Conservation (phyloP, 108 stramenopile species). For the Parmales sp. region DNA sequence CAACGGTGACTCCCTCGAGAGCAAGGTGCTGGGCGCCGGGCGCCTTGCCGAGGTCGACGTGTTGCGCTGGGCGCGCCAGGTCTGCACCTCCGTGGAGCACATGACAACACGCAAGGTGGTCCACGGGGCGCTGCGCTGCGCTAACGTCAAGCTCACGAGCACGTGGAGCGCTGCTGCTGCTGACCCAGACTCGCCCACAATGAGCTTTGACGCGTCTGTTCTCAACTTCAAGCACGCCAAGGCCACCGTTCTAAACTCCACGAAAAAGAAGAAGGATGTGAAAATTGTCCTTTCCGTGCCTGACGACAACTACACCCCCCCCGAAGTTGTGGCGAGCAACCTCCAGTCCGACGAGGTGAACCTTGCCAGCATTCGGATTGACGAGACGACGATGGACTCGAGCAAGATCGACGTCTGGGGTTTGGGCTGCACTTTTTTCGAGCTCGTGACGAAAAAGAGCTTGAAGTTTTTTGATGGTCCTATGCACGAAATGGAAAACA, state of each 20-base stretch:
- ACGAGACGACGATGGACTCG: not conserved
- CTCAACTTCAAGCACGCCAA: not conserved
- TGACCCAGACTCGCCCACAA: too few species aligned
- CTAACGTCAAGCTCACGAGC: not conserved
- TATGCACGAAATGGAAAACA: not conserved
- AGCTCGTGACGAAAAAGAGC: not conserved
- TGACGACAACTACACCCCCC: slow-evolving; percentile 3
- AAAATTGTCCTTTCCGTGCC: not conserved
- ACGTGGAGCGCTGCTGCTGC: not conserved
- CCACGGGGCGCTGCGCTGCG: not conserved
- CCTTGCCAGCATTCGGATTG: not conserved
- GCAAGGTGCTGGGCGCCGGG: not conserved
- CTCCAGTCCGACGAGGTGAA: not conserved
- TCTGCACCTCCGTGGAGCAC: not conserved
- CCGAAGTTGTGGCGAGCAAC: not conserved
- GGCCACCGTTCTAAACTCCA: not conserved
- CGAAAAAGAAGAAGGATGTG: not conserved
- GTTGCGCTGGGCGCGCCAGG: not conserved
- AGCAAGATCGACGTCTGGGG: slow-evolving; percentile 1
- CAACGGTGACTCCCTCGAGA: not conserved
- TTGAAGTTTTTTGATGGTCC: not conserved
- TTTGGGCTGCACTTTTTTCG: not conserved
- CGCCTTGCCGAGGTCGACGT: not conserved
- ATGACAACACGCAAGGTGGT: not conserved
- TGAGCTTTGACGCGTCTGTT: not conserved